phyloP scores from a whole-genome alignment of 495 filamentous ascomycete genomes.

The Hypoxylon trugodes region DNA sequence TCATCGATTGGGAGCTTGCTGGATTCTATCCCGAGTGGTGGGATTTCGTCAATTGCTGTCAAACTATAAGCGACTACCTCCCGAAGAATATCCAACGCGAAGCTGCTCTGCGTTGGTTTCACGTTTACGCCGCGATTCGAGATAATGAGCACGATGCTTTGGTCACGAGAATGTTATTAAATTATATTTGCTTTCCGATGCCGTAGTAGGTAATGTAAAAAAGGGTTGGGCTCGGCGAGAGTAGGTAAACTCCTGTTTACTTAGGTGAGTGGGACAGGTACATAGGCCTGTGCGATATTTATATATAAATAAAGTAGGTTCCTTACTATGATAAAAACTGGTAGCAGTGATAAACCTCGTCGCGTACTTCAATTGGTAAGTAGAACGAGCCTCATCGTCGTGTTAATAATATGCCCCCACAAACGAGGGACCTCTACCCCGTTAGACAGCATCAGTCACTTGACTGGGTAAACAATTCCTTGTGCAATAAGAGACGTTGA shows the following conservation, averaged over 20 bases:
- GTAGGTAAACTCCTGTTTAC: not conserved
- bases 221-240: not conserved
- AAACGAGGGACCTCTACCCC: too few species aligned
- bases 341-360: not conserved
- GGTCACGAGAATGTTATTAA: not conserved
- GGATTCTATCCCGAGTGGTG: slow-evolving; percentile 27
- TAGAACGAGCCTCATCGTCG: too few species aligned
- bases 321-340: not conserved
- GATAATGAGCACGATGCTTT: not conserved
- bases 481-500: not conserved
- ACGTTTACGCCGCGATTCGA: slow-evolving; percentile 16
- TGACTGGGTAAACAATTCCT: not conserved
- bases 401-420: too few species aligned
- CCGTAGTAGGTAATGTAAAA: not conserved
- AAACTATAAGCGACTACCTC: slow-evolving; percentile 3
- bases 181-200: not conserved
- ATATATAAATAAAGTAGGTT: too few species aligned
- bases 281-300: too few species aligned
- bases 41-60: slow-evolving; percentile 23
- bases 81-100: not conserved
- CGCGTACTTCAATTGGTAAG: too few species aligned
- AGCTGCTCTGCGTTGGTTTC: slow-evolving; percentile 18
- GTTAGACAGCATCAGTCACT: too few species aligned
- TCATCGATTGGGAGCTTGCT: slow-evolving; percentile 12
- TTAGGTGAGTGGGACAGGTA: not conserved